Base-by-base conservation (phyloP, 139 green algal genomes). In the Closterium sp. region DNA sequence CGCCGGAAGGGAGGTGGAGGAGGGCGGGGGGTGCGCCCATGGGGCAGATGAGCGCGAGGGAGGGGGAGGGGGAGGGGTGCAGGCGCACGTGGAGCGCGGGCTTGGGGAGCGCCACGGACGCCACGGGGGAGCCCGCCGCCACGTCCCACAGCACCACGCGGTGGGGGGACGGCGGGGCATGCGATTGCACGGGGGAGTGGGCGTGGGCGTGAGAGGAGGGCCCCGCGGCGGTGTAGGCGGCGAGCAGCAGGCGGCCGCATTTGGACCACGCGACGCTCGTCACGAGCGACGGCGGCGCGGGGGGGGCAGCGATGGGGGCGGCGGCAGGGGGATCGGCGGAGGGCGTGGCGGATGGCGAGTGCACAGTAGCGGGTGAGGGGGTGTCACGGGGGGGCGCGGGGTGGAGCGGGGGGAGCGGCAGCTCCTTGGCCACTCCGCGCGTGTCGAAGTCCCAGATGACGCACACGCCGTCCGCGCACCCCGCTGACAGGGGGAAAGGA, bases 381-480 rank as follows among this genome's bases (percentile, higher is more conserved):
- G 88, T 55, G 9, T 32, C 3, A 76, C 25, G 55, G 55, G 4
- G 55, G 55, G 55, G 55, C 55, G 55, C 16, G 12, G 16, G 55
- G 55, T 28, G 55, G 16, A 76, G 69, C 86, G 28, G 28, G 88
- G 32, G 32, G 19, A 89, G 31, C 69, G 30, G 69, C 55, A 94
- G 88, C 36, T 94, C 84, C 88, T 90, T 92, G 28, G 95, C 97
- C 0, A 98, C 93, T 25, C 96, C 95, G 0, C 97, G 92, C 0
- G 97, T 98, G 64, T 97, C 95, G 89, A 96, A 97, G 93, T 98
- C 96, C 96, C 96, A 99, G 0, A 99, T 87, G 0, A 98, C 93
- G 9, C 98, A 93, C 35, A 92, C 84, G 2, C 97, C 97, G 33
- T 97, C 94, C 33, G 92, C 85, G 16, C 95, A 97, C 34, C 97